Conservation (phyloP, 2,329 filamentous ascomycete genomes). For the Aureobasidium melanogenum region DNA sequence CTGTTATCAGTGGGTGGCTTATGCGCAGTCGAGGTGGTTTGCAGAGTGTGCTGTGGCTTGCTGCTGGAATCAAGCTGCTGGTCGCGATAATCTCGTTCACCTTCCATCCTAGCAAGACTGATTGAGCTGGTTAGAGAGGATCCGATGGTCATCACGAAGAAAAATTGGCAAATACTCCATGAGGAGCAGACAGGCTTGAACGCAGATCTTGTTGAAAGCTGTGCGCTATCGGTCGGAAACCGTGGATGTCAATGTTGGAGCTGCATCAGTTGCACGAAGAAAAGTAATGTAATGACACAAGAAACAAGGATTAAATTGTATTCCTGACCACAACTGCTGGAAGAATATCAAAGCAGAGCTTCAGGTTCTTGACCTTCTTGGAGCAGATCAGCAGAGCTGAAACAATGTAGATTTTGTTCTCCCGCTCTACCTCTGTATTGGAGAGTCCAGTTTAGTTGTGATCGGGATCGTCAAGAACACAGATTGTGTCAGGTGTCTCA, state of each 20-base stretch:
- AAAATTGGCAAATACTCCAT: no score
- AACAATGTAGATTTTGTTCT: no score
- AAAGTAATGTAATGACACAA: not conserved
- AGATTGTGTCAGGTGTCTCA: not conserved
- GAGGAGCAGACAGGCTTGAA: no score
- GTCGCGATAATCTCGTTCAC: conserved; percentile 27
- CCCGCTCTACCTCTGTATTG: not conserved
- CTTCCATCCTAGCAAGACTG: conserved; percentile 1
- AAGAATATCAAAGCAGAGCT: not conserved
- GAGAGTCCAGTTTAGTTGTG: no score
- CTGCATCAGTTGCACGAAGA: not conserved
- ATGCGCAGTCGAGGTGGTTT: conserved; percentile 35
- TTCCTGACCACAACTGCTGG: not conserved
- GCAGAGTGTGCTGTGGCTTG: conserved; percentile 37
- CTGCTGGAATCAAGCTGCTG: conserved; percentile 37
- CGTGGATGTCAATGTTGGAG: not conserved
- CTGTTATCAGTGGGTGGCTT: conserved; percentile 42
- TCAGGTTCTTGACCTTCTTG: not conserved
- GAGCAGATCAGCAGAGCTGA: not conserved
- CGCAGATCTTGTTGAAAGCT: not conserved
- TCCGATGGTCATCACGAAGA: no score
- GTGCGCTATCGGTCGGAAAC: not conserved
- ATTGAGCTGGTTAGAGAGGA: not conserved
- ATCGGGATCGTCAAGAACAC: no score
- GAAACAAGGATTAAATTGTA: not conserved